phyloP scores from a whole-genome alignment of 2,329 filamentous ascomycete species.

The Epichloe amarillans region DNA sequence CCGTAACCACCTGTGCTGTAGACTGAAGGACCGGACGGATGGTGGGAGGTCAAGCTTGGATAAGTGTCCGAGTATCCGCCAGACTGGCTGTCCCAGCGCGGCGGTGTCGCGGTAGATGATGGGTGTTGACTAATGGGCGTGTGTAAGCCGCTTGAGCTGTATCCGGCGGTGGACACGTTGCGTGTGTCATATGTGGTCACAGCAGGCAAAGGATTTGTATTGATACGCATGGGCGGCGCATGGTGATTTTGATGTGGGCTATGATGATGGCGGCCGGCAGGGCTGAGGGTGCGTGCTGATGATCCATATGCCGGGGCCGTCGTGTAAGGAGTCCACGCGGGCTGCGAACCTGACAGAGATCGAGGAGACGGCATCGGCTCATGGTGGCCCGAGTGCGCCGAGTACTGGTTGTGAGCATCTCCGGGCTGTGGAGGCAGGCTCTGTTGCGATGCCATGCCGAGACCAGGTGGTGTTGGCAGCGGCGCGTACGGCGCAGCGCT shows the following conservation, averaged over 20 bases:
- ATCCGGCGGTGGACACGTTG: conserved; percentile 19
- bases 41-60: conserved; percentile 24
- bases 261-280: conserved; percentile 17
- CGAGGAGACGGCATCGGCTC: conserved; percentile 40
- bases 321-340: conserved; percentile 36
- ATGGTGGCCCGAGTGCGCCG: conserved; percentile 30
- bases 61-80: conserved; percentile 26
- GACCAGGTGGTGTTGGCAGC: conserved; percentile 33
- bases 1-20: conserved; percentile 30
- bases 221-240: conserved; percentile 22
- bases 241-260: conserved; percentile 22
- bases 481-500: conserved; percentile 27
- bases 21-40: conserved; percentile 22
- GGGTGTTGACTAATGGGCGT: conserved; percentile 26
- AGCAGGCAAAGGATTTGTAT: conserved; percentile 24
- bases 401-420: conserved; percentile 24
- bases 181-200: conserved; percentile 27
- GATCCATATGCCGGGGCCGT: conserved; percentile 20
- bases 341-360: conserved; percentile 33
- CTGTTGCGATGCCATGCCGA: conserved; percentile 18
- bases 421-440: conserved; percentile 14
- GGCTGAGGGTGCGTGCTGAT: conserved; percentile 29
- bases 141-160: conserved; percentile 26
- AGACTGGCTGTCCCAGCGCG: conserved; percentile 28
- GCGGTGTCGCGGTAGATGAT: conserved; percentile 22